A percentile compares a stretch with the other conserved stretches of the same genome.
These are phyloP conservation scores for Monilinia aucupariae DNA, from an alignment of 2,329 filamentous ascomycete genomes.

Conservation along the genomic window DNA sequence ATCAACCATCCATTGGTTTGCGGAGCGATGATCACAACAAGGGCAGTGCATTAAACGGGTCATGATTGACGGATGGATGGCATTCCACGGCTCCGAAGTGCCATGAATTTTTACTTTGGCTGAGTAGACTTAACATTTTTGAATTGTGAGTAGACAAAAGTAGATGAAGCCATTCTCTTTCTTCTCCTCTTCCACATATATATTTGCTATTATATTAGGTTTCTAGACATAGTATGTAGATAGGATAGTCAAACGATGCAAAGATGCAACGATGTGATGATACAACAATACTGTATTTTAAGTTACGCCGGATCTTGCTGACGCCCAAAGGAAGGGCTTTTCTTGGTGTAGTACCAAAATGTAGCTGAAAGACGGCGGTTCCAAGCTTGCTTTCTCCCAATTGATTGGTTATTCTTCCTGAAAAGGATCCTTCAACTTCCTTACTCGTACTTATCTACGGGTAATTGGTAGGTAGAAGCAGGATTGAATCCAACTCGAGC, in stretches of 20 bases:
- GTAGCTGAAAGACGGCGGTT: slow-evolving; percentile 3
- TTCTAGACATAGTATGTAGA: neutral
- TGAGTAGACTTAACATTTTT: neutral
- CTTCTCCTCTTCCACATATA: no score
- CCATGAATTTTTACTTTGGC: neutral
- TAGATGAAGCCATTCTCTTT: no score
- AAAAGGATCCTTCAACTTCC: neutral
- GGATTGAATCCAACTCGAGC: no score
- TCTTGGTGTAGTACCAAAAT: neutral
- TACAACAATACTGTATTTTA: no score
- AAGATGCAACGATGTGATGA: no score
- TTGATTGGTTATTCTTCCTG: neutral
- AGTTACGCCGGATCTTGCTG: slow-evolving; percentile 6
- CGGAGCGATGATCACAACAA: slow-evolving; percentile 8
- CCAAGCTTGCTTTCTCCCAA: neutral
- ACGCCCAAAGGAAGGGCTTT: slow-evolving; percentile 6
- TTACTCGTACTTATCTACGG: no score
- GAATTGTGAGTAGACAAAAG: neutral
- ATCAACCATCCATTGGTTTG: slow-evolving; percentile 4
- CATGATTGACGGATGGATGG: neutral
- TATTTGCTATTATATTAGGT: neutral
- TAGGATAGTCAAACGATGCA: no score
- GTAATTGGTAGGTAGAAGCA: no score
- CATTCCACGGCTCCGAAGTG: neutral
- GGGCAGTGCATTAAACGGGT: slow-evolving; percentile 13